A percentile compares a stretch with the other conserved stretches of the same genome.
Conservation (phyloP, 1,139 yeast species). For the Lodderomyces parapsilosis region DNA sequence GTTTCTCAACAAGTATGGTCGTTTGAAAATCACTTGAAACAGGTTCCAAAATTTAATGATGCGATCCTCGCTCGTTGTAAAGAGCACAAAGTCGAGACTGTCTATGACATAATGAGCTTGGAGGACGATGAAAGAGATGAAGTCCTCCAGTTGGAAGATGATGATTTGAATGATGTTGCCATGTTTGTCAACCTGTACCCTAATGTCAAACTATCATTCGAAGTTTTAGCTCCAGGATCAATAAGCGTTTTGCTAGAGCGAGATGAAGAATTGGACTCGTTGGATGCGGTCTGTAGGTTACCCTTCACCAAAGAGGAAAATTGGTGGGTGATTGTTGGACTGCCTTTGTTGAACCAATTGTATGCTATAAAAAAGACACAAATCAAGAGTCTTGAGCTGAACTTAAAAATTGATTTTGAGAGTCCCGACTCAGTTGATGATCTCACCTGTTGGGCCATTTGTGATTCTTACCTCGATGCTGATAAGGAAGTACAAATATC, state of each 20-base stretch:
- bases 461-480: slow-evolving; percentile 88
- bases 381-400: slow-evolving; percentile 52
- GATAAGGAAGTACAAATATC: slow-evolving; percentile 61
- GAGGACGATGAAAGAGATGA: slow-evolving; percentile 77
- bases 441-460: slow-evolving; percentile 78
- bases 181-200: slow-evolving; percentile 89
- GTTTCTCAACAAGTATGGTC: slow-evolving; percentile 86
- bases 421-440: slow-evolving; percentile 59
- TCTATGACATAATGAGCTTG: slow-evolving; percentile 81
- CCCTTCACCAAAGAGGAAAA: slow-evolving; percentile 64
- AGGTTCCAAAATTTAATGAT: slow-evolving; percentile 66
- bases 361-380: slow-evolving; percentile 72
- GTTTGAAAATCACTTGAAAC: slow-evolving; percentile 74
- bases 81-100: slow-evolving; percentile 58
- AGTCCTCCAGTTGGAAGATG: slow-evolving; percentile 55
- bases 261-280: slow-evolving; percentile 75
- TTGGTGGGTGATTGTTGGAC: slow-evolving; percentile 91
- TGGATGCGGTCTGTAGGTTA: slow-evolving; percentile 53
- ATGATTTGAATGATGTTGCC: slow-evolving; percentile 63
- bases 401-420: slow-evolving; percentile 53
- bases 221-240: slow-evolving; percentile 29
- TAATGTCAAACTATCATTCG: slow-evolving; percentile 68
- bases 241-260: slow-evolving; percentile 47
- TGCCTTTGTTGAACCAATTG: slow-evolving; percentile 54
- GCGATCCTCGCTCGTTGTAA: slow-evolving; percentile 59